Percentiles rank a stretch among this genome's conserved stretches.
Conservation (phyloP, 441 rosid species). For the Populus hybrid region DNA sequence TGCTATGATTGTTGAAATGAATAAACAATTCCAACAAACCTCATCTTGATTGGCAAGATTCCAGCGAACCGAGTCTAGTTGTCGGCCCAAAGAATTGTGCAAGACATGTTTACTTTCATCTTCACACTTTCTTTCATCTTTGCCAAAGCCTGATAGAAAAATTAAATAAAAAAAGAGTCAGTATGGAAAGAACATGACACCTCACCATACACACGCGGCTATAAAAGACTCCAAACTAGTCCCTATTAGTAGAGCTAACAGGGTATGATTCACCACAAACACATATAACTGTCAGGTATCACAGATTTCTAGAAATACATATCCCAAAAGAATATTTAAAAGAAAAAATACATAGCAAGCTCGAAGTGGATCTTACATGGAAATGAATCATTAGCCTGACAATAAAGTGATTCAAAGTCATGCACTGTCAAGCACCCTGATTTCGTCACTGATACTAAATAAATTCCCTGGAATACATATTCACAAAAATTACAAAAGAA, state of each 20-base stretch:
- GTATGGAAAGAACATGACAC: not conserved
- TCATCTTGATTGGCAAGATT: constrained; percentile 83
- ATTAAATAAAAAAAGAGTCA: not conserved
- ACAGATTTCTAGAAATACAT: not conserved
- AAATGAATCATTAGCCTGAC: constrained; percentile 37
- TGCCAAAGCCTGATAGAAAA: constrained; percentile 35
- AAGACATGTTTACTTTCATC: constrained; percentile 68
- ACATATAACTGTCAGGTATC: not conserved
- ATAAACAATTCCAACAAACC: constrained; percentile 38
- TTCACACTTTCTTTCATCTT: constrained; percentile 53
- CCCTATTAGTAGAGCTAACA: not conserved
- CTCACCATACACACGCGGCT: not conserved
- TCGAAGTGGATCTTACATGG: constrained; percentile 34
- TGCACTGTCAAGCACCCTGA: constrained; percentile 83
- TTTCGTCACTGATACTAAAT: constrained; percentile 72
- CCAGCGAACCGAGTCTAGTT: constrained; percentile 78
- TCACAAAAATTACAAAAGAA: not conserved
- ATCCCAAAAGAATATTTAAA: not conserved
- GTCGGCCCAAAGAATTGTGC: constrained; percentile 53
- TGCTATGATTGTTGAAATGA: constrained; percentile 5
- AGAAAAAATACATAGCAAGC: not conserved
- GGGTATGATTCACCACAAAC: not conserved
- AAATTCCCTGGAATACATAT: constrained; percentile 61
- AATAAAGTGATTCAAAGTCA: constrained; percentile 80
- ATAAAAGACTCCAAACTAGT: not conserved